Conservation (phyloP, 345 rosid species). For the Erysimum cheiranthoides region DNA sequence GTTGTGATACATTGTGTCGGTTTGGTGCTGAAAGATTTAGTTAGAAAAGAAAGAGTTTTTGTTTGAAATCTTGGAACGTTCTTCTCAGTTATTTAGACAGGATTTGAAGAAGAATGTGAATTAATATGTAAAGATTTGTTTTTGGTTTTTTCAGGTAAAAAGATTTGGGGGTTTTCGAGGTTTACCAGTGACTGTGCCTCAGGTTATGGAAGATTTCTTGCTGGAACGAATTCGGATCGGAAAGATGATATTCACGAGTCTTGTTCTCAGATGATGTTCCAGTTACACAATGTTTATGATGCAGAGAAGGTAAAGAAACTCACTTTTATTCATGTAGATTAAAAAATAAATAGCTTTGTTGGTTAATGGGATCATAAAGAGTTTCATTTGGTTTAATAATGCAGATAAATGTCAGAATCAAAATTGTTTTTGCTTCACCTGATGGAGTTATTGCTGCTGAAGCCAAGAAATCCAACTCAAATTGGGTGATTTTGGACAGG, state of each 20-base stretch:
- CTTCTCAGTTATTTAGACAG: neutral
- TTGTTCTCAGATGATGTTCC: conserved; percentile 90
- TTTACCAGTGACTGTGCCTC: conserved; percentile 88
- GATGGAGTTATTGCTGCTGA: conserved; percentile 87
- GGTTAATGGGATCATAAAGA: conserved; percentile 3
- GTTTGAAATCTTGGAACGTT: conserved; percentile 1
- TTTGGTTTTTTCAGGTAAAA: conserved; percentile 61
- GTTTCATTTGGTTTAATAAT: conserved; percentile 6
- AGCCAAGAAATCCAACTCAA: conserved; percentile 76
- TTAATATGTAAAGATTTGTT: conserved; percentile 8
- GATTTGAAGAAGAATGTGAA: conserved; percentile 23
- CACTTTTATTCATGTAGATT: neutral
- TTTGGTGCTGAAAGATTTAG: neutral
- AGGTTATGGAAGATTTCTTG: conserved; percentile 63
- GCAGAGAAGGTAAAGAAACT: conserved; percentile 65
- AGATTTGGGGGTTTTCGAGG: conserved; percentile 84
- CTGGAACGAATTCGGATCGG: conserved; percentile 71
- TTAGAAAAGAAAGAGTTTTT: conserved; percentile 12
- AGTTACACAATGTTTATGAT: conserved; percentile 89
- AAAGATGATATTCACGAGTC: conserved; percentile 80
- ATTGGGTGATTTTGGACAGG: conserved; percentile 97
- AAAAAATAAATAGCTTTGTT: conserved; percentile 9
- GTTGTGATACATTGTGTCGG: conserved; percentile 1
- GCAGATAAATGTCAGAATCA: conserved; percentile 89
- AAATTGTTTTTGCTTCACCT: conserved; percentile 71